These are phyloP conservation scores for Suhomyces chickasaworum DNA, from an alignment of 1,139 yeast genomes.

Conservation along the genomic window DNA sequence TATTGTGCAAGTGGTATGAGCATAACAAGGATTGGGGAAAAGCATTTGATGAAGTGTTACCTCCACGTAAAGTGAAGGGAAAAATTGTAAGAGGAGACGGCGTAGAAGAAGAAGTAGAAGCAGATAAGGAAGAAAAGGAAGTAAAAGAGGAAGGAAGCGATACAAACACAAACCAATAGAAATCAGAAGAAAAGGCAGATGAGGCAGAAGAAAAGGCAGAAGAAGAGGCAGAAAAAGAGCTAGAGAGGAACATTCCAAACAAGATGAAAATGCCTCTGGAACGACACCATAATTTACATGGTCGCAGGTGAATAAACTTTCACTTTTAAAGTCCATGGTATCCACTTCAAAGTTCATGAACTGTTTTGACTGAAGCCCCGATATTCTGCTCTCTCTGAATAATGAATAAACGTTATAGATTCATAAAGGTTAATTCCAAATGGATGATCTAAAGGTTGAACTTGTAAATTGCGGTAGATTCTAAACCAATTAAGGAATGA, in stretches of 20 bases:
- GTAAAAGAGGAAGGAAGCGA: constrained; percentile 4
- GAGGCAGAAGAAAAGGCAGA: neutral
- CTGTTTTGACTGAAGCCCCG: neutral
- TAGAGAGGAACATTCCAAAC: constrained; percentile 1
- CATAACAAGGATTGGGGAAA: constrained; percentile 70
- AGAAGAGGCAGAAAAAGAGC: neutral
- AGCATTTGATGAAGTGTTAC: constrained; percentile 84
- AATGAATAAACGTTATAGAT: neutral
- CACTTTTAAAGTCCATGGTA: too few species aligned
- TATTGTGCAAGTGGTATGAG: constrained; percentile 81
- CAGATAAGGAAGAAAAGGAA: constrained; percentile 10
- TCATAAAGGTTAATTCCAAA: neutral
- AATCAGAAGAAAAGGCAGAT: constrained; percentile 6
- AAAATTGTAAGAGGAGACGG: constrained; percentile 15
- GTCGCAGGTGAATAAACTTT: neutral
- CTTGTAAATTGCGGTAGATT: too few species aligned
- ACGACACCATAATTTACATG: neutral
- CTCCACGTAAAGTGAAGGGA: constrained; percentile 65
- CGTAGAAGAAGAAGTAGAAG: constrained; percentile 11
- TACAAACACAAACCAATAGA: neutral
- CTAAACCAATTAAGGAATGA: too few species aligned
- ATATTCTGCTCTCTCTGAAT: neutral
- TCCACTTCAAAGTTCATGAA: too few species aligned
- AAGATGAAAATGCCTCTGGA: neutral
- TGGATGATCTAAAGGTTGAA: too few species aligned